Base-by-base conservation (phyloP, 805 yeast genomes). In the Cyberlindnera maclurae region DNA sequence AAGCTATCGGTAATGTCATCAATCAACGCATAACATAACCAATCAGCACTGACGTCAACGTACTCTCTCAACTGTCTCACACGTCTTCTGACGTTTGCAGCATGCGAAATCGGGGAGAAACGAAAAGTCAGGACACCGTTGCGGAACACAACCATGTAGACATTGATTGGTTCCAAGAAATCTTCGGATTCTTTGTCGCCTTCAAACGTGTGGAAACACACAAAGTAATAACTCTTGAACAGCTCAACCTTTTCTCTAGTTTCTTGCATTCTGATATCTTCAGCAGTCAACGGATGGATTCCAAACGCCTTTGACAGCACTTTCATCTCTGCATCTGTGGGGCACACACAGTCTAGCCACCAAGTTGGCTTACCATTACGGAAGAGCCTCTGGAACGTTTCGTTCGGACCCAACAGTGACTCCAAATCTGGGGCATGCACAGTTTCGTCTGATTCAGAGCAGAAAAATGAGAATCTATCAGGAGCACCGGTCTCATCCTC, bases 221-320 rank as follows among this genome's bases (percentile, higher is more conserved):
- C 95, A 67, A 93, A 88, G 62, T 93, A 90, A 63, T 90, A 90
- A 49, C 77, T 75, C 51, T 79, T 77, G 71, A 90, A 90, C 45
- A 90, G 68, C 63, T 90, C 98, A 24, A 90, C 97, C 63, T 90
- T 90, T 66, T 90, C 98, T 64, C 98, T 88, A 17, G 96, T 77
- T 65, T 90, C 98, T 64, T 89, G 95, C 77, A 87, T 84, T 41
- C 96, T 70, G 47, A 90, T 89, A 78, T 90, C 98, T 65, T 90
- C 98, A 2, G 96, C 88, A 0, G 98, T 90, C 68, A 90, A 78
- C 24, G 98, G 98, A 68, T 90, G 98, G 63, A 90, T 86, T 9
- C 96, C 96, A 61, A 90, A 90, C 0, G 97, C 93, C 53, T 89
- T 89, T 9, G 96, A 82, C 30, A 93, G 60, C 51, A 85, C 79